Conservation (phyloP, 2,329 filamentous ascomycete genomes). For the Epichloe bromicola region DNA sequence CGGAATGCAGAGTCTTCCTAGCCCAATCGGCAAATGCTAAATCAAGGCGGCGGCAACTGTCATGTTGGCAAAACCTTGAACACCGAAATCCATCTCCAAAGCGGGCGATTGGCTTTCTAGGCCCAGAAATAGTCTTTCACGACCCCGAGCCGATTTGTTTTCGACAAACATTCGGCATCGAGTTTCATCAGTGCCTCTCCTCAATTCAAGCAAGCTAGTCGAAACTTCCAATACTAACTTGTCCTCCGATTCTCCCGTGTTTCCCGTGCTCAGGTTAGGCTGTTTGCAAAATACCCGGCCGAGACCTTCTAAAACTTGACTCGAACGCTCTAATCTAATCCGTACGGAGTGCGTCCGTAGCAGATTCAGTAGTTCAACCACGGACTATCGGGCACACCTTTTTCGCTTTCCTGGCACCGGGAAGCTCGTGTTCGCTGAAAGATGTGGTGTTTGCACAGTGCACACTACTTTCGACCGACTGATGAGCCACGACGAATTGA, state of each 20-base stretch:
- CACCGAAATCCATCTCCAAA: neutral
- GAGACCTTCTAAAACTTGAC: no score
- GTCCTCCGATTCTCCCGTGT: no score
- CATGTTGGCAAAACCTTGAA: neutral
- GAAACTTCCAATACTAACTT: no score
- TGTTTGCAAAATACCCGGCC: no score
- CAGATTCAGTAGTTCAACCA: neutral
- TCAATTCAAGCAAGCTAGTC: no score
- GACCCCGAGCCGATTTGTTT: conserved; percentile 11
- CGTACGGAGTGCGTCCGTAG: neutral
- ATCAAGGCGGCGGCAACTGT: neutral
- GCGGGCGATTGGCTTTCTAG: neutral
- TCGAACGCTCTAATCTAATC: no score
- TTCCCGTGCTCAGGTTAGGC: no score
- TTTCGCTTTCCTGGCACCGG: neutral
- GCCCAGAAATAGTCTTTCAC: neutral
- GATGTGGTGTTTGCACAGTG: conserved; percentile 18
- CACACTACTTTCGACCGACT: conserved; percentile 5
- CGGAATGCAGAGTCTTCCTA: neutral
- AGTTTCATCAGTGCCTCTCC: no score
- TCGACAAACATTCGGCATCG: neutral
- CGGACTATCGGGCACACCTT: no score
- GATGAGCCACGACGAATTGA: conserved; percentile 6
- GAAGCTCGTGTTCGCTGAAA: conserved; percentile 14
- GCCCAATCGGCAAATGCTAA: neutral